A percentile compares a stretch with the other conserved stretches of the same genome.
phyloP scores from a whole-genome alignment of 140 eudicot genomes.

The Artemisia princeps region DNA sequence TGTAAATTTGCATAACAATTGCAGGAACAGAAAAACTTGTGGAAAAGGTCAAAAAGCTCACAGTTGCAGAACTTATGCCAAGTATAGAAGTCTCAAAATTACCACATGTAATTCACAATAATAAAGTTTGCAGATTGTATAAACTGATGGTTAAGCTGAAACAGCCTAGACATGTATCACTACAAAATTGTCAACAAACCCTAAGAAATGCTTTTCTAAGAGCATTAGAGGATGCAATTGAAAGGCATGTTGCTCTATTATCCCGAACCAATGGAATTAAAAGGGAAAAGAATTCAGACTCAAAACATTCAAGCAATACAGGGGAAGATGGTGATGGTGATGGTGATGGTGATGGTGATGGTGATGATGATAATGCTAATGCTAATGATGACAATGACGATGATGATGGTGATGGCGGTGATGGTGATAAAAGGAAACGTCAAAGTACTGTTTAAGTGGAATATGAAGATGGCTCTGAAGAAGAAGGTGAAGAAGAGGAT shows the following conservation, averaged over 20 bases:
- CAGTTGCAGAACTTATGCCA: slow-evolving; percentile 71
- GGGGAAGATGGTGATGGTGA: slow-evolving; percentile 39
- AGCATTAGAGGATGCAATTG: slow-evolving; percentile 73
- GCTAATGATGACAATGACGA: slow-evolving; percentile 34
- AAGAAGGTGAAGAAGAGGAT: slow-evolving; percentile 34
- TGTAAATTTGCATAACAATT: slow-evolving; percentile 3
- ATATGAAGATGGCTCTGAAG: slow-evolving; percentile 63
- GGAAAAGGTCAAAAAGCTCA: slow-evolving; percentile 53
- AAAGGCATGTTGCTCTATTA: slow-evolving; percentile 51
- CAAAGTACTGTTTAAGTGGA: slow-evolving; percentile 73
- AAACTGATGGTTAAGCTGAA: slow-evolving; percentile 56
- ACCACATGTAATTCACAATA: slow-evolving; percentile 36
- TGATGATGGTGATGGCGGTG: slow-evolving; percentile 61
- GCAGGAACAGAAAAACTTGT: slow-evolving; percentile 63
- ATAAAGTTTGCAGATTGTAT: slow-evolving; percentile 43
- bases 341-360: no score
- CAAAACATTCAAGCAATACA: slow-evolving; percentile 11
- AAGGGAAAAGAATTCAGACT: slow-evolving; percentile 25
- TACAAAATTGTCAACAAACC: slow-evolving; percentile 42
- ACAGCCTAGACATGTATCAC: slow-evolving; percentile 50
- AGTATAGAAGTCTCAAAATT: slow-evolving; percentile 54
- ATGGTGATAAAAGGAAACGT: slow-evolving; percentile 50
- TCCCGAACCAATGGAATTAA: slow-evolving; percentile 57
- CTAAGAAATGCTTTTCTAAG: slow-evolving; percentile 33
- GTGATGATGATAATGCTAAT: slow-evolving; percentile 15